A percentile compares a stretch with the other conserved stretches of the same genome.
Conservation (phyloP, 75 land plant species). For the Cupressus sempervirens region DNA sequence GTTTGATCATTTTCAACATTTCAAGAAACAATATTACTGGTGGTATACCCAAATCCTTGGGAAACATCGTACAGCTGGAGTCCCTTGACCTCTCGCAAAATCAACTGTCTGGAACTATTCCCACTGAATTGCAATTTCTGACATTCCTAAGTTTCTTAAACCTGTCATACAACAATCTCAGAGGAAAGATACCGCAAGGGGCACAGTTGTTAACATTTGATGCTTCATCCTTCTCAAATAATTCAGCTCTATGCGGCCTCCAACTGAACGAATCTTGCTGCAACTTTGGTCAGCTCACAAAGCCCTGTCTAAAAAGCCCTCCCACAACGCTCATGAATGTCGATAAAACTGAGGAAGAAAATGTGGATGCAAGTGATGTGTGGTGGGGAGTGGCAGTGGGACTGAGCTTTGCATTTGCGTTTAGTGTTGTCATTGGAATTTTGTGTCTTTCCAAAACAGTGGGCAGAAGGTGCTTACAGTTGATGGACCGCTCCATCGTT, state of each 20-base stretch:
- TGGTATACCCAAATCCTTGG: slow-evolving; percentile 12
- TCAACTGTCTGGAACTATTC: slow-evolving; percentile 36
- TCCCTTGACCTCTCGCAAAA: slow-evolving; percentile 46
- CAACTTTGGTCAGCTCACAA: too few species aligned
- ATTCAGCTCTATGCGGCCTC: slow-evolving; percentile 12
- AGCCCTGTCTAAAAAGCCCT: too few species aligned
- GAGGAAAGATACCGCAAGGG: slow-evolving; percentile 11
- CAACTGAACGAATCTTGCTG: slow-evolving; percentile 14
- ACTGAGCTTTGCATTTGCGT: neutral
- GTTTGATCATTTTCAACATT: slow-evolving; percentile 3
- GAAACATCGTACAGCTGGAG: slow-evolving; percentile 17
- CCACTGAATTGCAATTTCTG: slow-evolving; percentile 21
- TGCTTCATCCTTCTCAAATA: slow-evolving; percentile 9
- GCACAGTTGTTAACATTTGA: slow-evolving; percentile 16
- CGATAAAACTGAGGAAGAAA: too few species aligned
- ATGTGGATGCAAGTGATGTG: neutral
- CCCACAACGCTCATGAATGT: too few species aligned
- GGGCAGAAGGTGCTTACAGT: neutral
- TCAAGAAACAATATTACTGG: slow-evolving; percentile 23
- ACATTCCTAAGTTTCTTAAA: slow-evolving; percentile 9
- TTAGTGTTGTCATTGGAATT: neutral
- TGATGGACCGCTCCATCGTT: neutral
- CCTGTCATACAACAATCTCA: slow-evolving; percentile 8
- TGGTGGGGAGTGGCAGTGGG: neutral
- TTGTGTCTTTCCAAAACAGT: neutral